Conservation (phyloP, 805 yeast species). For the Lipomyces starkeyi region DNA sequence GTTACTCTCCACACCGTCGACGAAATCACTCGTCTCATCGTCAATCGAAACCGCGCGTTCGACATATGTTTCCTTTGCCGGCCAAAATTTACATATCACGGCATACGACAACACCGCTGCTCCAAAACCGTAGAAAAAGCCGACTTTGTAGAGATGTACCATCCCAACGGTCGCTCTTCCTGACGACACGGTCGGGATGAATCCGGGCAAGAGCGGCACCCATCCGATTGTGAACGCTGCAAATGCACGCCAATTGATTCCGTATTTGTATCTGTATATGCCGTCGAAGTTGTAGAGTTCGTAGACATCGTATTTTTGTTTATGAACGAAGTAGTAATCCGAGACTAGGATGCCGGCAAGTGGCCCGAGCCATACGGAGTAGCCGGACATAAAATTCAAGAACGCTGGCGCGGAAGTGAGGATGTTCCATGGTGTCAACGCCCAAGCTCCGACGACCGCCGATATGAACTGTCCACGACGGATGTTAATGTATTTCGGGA, state of each 20-base stretch:
- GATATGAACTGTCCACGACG: slow-evolving; percentile 57
- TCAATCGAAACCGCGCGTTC: slow-evolving; percentile 16
- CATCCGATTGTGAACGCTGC: slow-evolving; percentile 48
- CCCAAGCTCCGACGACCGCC: slow-evolving; percentile 45
- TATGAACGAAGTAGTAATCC: slow-evolving; percentile 53
- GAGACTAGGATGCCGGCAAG: slow-evolving; percentile 49
- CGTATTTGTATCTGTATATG: slow-evolving; percentile 53
- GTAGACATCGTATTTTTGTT: slow-evolving; percentile 50
- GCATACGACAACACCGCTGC: slow-evolving; percentile 59
- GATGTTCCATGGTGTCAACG: slow-evolving; percentile 52
- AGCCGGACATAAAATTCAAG: slow-evolving; percentile 48
- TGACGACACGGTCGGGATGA: slow-evolving; percentile 35
- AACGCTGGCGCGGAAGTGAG: slow-evolving; percentile 49
- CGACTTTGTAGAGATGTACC: slow-evolving; percentile 56
- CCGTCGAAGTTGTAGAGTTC: slow-evolving; percentile 52
- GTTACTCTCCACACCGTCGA: too few relatives aligned
- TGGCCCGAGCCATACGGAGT: slow-evolving; percentile 52
- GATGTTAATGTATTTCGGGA: slow-evolving; percentile 59
- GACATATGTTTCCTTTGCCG: slow-evolving; percentile 46
- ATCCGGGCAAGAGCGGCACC: slow-evolving; percentile 41
- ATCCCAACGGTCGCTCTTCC: slow-evolving; percentile 70
- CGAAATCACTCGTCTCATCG: slow-evolving; percentile 2
- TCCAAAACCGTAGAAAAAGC: slow-evolving; percentile 71
- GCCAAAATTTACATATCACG: slow-evolving; percentile 57
- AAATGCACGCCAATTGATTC: slow-evolving; percentile 53